These are phyloP conservation scores for Lachancea kluyveri DNA, from an alignment of 805 yeast genomes.

Conservation along the genomic window DNA sequence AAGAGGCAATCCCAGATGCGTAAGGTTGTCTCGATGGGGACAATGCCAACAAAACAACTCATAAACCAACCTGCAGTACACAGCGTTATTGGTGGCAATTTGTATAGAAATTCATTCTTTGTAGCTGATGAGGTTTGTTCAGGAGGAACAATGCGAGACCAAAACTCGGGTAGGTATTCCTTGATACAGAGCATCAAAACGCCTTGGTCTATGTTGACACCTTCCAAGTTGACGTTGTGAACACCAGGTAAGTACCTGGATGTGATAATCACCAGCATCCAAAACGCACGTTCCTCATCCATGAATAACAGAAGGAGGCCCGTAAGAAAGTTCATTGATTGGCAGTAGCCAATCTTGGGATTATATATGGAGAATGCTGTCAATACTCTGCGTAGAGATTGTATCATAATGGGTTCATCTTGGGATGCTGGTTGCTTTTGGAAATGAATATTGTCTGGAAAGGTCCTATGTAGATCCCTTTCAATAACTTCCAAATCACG, in stretches of 20 bases:
- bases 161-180: slow-evolving; percentile 77
- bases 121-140: slow-evolving; percentile 5
- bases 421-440: slow-evolving; percentile 34
- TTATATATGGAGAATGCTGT: slow-evolving; percentile 78
- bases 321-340: slow-evolving; percentile 86
- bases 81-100: slow-evolving; percentile 83
- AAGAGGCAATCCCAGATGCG: slow-evolving; percentile 94
- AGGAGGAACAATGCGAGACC: slow-evolving; percentile 37
- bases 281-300: slow-evolving; percentile 86
- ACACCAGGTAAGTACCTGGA: slow-evolving; percentile 84
- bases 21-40: slow-evolving; percentile 83
- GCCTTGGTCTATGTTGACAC: slow-evolving; percentile 93
- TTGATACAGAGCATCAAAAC: slow-evolving; percentile 81
- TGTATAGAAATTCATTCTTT: slow-evolving; percentile 48
- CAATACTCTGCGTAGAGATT: slow-evolving; percentile 71
- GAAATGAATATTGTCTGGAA: slow-evolving; percentile 87
- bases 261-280: slow-evolving; percentile 93
- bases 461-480: slow-evolving; percentile 87
- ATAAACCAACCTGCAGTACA: slow-evolving; percentile 98
- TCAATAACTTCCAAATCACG: slow-evolving; percentile 86
- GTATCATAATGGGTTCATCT: slow-evolving; percentile 59
- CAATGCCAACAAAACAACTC: slow-evolving; percentile 88
- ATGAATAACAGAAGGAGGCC: slow-evolving; percentile 78
- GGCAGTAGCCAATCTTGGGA: slow-evolving; percentile 94
- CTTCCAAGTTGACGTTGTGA: slow-evolving; percentile 84